A percentile compares a stretch with the other conserved stretches of the same genome.
Conservation (phyloP, 140 eudicot species). For the Anethum foeniculum region DNA sequence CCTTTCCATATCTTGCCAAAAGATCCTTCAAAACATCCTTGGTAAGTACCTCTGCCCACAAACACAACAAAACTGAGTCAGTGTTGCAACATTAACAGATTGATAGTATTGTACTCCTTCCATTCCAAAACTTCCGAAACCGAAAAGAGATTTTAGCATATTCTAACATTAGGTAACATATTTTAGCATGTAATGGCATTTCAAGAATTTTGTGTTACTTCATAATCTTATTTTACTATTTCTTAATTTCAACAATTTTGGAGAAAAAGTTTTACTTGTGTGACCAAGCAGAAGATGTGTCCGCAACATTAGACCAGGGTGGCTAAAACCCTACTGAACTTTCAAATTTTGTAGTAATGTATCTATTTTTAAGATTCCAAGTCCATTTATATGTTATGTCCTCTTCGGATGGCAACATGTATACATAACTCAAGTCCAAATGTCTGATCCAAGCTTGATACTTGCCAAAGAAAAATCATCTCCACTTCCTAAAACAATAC, state of each 20-base stretch:
- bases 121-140: neutral
- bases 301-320: neutral
- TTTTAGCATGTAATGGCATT: neutral
- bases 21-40: constrained; percentile 51
- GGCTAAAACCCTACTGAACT: neutral
- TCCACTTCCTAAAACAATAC: neutral
- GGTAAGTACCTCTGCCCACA: constrained; percentile 41
- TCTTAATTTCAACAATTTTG: neutral
- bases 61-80: neutral
- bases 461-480: neutral
- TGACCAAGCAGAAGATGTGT: neutral
- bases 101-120: neutral
- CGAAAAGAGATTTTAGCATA: neutral
- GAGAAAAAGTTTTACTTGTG: neutral
- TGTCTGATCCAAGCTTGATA: neutral
- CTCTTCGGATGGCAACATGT: neutral
- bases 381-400: neutral
- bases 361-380: neutral
- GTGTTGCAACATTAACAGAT: neutral
- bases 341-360: neutral
- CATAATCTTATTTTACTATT: neutral
- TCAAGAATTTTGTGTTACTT: neutral
- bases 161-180: neutral
- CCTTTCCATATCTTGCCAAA: constrained; percentile 62
- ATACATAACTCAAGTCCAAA: neutral